A percentile compares a stretch with the other conserved stretches of the same genome.
Evolutionary conservation across 148 eudicot species (phyloP).

Genomic region (Nepenthes gracilis): DNA sequence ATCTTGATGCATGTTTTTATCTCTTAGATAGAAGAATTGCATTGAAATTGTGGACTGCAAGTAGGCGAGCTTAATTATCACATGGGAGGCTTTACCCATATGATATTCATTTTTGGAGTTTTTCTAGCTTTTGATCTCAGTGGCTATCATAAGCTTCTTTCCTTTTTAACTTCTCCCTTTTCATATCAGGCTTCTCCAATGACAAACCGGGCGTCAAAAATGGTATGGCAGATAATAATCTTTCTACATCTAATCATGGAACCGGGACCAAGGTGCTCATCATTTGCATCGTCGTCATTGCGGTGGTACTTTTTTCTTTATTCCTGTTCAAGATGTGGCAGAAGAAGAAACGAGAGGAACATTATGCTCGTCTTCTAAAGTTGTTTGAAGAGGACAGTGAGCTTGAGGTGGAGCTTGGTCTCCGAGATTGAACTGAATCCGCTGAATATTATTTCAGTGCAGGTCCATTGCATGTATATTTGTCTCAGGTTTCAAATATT

Average conservation of each 20-base stretch:
- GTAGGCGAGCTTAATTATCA: too few species aligned
- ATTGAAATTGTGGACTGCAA: too few species aligned
- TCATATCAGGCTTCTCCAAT: neutral
- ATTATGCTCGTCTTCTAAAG: slow-evolving; percentile 80
- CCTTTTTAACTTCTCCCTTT: neutral
- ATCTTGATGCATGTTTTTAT: too few species aligned
- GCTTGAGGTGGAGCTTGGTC: slow-evolving; percentile 92
- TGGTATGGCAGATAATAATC: neutral
- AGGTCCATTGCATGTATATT: neutral
- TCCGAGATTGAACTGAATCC: slow-evolving; percentile 42
- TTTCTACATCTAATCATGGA: slow-evolving; percentile 18
- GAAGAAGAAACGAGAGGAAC: slow-evolving; percentile 84
- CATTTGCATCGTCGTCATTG: slow-evolving; percentile 36
- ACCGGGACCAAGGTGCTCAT: slow-evolving; percentile 34
- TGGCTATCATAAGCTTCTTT: neutral
- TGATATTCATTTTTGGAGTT: too few species aligned
- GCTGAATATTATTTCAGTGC: too few species aligned
- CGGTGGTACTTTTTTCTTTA: slow-evolving; percentile 32
- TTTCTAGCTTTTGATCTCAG: too few species aligned
- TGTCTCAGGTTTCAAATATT: neutral
- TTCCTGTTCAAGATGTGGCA: slow-evolving; percentile 76
- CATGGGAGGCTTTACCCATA: too few species aligned
- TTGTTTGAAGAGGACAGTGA: slow-evolving; percentile 92
- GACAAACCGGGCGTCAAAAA: neutral
- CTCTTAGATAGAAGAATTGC: too few species aligned